Conservation (phyloP, 768 basidiomycete genomes). For the Lentinus tigrinus region DNA sequence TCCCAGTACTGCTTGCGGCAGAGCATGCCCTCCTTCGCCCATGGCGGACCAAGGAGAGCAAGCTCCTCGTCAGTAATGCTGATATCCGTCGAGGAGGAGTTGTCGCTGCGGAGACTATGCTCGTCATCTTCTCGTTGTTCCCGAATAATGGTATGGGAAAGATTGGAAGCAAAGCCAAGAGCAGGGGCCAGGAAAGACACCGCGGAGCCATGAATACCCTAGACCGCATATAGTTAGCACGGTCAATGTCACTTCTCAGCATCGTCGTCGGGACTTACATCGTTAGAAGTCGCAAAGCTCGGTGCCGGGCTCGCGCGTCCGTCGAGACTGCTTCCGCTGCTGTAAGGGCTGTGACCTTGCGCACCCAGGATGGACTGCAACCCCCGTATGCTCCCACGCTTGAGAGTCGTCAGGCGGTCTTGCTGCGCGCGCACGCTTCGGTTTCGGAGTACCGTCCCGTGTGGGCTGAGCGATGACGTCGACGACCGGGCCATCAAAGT, state of each 20-base stretch:
- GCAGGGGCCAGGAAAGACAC: conserved; percentile 77
- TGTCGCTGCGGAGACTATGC: conserved; percentile 63
- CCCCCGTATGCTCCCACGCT: conserved; percentile 90
- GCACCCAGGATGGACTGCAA: conserved; percentile 74
- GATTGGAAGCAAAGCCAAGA: conserved; percentile 94
- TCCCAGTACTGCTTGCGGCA: conserved; percentile 96
- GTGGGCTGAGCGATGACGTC: conserved; percentile 56
- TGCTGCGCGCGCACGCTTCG: conserved; percentile 66
- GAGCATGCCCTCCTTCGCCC: conserved; percentile 98
- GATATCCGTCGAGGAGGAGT: conserved; percentile 67
- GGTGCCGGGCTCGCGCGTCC: conserved; percentile 94
- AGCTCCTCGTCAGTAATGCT: conserved; percentile 95
- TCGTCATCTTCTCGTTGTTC: conserved; percentile 93
- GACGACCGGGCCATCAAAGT: conserved; percentile 43
- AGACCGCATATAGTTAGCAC: background rate
- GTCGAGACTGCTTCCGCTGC: conserved; percentile 79
- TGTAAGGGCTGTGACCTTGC: conserved; percentile 77
- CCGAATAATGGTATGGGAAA: conserved; percentile 94
- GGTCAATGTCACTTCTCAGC: too few species aligned
- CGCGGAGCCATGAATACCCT: conserved; percentile 63
- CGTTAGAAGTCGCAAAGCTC: conserved; percentile 88
- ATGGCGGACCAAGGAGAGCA: conserved; percentile 91
- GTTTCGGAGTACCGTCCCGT: conserved; percentile 52
- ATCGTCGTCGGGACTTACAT: conserved; percentile 52
- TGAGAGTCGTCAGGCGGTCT: conserved; percentile 74